A percentile compares a stretch with the other conserved stretches of the same genome.
Conservation (phyloP, 371 early-diverging fungal genomes). For the Coemansia sp. region DNA sequence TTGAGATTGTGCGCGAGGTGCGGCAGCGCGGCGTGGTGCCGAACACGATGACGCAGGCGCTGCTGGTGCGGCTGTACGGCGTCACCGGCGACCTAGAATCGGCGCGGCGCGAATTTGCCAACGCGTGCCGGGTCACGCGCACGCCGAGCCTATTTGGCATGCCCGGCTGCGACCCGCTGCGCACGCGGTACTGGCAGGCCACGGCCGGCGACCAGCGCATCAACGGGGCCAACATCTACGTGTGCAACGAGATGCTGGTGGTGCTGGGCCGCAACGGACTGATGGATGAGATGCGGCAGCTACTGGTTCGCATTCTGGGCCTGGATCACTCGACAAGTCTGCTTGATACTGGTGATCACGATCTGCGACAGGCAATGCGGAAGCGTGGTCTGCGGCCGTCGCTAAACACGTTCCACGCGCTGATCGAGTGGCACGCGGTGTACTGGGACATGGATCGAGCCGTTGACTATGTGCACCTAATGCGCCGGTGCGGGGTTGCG, state of each 20-base stretch:
- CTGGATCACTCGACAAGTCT: constrained; percentile 11
- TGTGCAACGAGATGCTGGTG: constrained; percentile 52
- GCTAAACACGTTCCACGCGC: constrained; percentile 44
- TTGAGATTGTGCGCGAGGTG: constrained; percentile 49
- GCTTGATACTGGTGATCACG: constrained; percentile 12
- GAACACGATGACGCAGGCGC: constrained; percentile 45
- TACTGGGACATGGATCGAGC: constrained; percentile 48
- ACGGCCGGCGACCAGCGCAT: constrained; percentile 1
- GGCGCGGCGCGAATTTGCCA: constrained; percentile 48
- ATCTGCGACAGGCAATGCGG: not conserved
- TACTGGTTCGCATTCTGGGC: constrained; percentile 46
- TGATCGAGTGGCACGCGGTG: constrained; percentile 53
- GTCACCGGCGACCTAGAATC: constrained; percentile 48
- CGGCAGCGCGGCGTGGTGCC: constrained; percentile 47
- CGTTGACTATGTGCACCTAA: constrained; percentile 45
- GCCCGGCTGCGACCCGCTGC: not conserved
- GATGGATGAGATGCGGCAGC: constrained; percentile 52
- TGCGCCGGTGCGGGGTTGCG: constrained; percentile 44
- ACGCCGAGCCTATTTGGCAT: not conserved
- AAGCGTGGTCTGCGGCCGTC: constrained; percentile 4
- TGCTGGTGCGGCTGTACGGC: constrained; percentile 52
- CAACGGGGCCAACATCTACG: constrained; percentile 23
- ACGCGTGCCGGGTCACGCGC: constrained; percentile 33
- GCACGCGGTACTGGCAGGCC: constrained; percentile 13
- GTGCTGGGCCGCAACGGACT: constrained; percentile 52